These are phyloP conservation scores for Durotheca rogersii DNA, from an alignment of 495 filamentous ascomycete genomes.

Conservation along the genomic window DNA sequence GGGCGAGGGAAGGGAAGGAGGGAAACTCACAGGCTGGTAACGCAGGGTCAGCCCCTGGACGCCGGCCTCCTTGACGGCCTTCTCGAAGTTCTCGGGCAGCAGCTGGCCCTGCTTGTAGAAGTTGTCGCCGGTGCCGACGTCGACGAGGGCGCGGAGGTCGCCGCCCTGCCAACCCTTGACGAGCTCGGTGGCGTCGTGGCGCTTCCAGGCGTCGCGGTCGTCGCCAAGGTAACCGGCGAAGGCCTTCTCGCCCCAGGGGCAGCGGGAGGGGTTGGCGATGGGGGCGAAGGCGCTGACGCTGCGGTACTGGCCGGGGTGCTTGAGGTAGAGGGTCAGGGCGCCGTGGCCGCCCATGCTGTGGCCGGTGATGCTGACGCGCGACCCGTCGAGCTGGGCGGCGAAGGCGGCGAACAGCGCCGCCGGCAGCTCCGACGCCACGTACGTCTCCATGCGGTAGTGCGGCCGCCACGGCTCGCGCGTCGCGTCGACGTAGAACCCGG, in stretches of 20 bases:
- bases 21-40: slow-evolving; percentile 66
- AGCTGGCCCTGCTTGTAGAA: slow-evolving; percentile 94
- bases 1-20: neutral
- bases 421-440: slow-evolving; percentile 81
- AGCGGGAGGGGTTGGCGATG: slow-evolving; percentile 81
- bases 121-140: slow-evolving; percentile 90
- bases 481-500: slow-evolving; percentile 94
- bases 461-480: slow-evolving; percentile 68
- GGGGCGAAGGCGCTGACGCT: slow-evolving; percentile 89
- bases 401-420: slow-evolving; percentile 62
- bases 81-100: slow-evolving; percentile 87
- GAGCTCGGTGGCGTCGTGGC: slow-evolving; percentile 91
- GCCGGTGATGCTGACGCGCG: slow-evolving; percentile 76
- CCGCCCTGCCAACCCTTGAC: slow-evolving; percentile 60
- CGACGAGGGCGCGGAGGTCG: slow-evolving; percentile 72
- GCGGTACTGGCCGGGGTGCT: slow-evolving; percentile 85
- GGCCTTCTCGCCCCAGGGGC: slow-evolving; percentile 94
- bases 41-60: slow-evolving; percentile 67
- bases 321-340: slow-evolving; percentile 86
- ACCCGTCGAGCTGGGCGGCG: slow-evolving; percentile 65
- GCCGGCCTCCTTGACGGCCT: slow-evolving; percentile 71
- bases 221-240: slow-evolving; percentile 87
- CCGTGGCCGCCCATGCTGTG: slow-evolving; percentile 98
- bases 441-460: slow-evolving; percentile 91
- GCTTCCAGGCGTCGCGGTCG: slow-evolving; percentile 71